A percentile compares a stretch with the other conserved stretches of the same genome.
Evolutionary conservation across 2,329 filamentous ascomycete genomes (phyloP).

Genomic region (Myriosclerotinia curreyana): DNA sequence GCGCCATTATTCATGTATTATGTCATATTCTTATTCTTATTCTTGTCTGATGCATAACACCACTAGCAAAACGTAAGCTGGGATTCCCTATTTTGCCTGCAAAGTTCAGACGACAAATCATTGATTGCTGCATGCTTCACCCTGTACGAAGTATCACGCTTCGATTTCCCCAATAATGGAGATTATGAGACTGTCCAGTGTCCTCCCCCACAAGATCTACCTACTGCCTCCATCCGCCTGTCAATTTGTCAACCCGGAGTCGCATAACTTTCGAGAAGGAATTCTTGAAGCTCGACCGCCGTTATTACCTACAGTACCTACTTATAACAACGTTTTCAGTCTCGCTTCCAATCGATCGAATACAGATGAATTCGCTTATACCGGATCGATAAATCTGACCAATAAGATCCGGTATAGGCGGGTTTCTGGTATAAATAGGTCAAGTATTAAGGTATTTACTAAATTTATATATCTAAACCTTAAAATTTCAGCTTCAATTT

Average conservation of each 20-base stretch:
- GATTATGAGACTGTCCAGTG: background rate
- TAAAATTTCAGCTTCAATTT: too few species aligned
- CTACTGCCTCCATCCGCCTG: slow-evolving; percentile 12
- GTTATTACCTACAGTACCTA: too few species aligned
- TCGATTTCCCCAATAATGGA: slow-evolving; percentile 4
- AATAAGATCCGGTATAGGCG: too few species aligned
- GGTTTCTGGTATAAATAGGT: too few species aligned
- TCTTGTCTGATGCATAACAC: slow-evolving; percentile 9
- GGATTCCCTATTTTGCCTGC: slow-evolving; percentile 6
- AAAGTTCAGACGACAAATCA: slow-evolving; percentile 18
- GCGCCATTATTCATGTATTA: background rate
- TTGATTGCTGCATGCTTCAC: slow-evolving; percentile 7
- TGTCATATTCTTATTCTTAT: background rate
- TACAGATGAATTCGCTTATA: background rate
- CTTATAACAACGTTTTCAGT: slow-evolving; percentile 14
- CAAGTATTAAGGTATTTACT: too few species aligned
- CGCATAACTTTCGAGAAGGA: slow-evolving; percentile 17
- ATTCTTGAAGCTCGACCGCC: slow-evolving; percentile 6
- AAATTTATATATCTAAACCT: too few species aligned
- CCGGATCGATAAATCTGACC: too few species aligned
- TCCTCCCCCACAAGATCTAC: slow-evolving; percentile 21
- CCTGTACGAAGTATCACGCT: slow-evolving; percentile 12
- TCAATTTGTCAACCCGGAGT: slow-evolving; percentile 9
- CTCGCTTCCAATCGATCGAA: slow-evolving; percentile 6
- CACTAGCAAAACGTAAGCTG: slow-evolving; percentile 1